A percentile compares a stretch with the other conserved stretches of the same genome.
Evolutionary conservation across 306 rosid species (phyloP).

Genomic region (Castanopsis chinensis): DNA sequence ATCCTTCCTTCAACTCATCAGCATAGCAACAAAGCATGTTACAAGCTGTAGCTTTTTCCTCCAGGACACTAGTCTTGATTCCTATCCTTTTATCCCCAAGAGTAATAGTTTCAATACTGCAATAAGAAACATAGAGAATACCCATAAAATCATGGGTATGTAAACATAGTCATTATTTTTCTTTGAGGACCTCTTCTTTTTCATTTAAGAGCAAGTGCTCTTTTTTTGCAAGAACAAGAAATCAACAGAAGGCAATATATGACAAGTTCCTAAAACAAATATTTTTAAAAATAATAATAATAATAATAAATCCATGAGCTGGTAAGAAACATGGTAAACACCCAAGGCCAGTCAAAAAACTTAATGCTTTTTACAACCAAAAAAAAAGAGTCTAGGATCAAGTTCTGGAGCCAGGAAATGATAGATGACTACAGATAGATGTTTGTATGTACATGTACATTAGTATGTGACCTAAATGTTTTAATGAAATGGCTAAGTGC

Average conservation of each 20-base stretch:
- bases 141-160: neutral
- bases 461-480: neutral
- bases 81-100: slow-evolving; percentile 98
- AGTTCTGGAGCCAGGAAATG: neutral
- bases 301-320: no score
- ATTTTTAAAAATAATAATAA: no score
- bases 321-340: no score
- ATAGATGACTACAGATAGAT: neutral
- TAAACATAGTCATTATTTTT: neutral
- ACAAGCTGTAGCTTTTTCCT: slow-evolving; percentile 99
- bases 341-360: neutral
- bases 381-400: neutral
- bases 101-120: slow-evolving; percentile 92
- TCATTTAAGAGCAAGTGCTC: neutral
- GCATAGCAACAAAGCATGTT: slow-evolving; percentile 99
- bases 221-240: no score
- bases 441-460: neutral
- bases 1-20: slow-evolving; percentile 98
- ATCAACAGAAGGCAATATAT: no score
- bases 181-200: neutral
- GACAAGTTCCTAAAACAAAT: no score
- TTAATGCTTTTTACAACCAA: neutral
- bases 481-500: neutral
- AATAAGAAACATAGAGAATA: slow-evolving; percentile 23
- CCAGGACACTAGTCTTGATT: slow-evolving; percentile 93